A percentile compares a stretch with the other conserved stretches of the same genome.
phyloP scores from a whole-genome alignment of 2,329 filamentous ascomycete species.

The Thielaviopsis punctulata region DNA sequence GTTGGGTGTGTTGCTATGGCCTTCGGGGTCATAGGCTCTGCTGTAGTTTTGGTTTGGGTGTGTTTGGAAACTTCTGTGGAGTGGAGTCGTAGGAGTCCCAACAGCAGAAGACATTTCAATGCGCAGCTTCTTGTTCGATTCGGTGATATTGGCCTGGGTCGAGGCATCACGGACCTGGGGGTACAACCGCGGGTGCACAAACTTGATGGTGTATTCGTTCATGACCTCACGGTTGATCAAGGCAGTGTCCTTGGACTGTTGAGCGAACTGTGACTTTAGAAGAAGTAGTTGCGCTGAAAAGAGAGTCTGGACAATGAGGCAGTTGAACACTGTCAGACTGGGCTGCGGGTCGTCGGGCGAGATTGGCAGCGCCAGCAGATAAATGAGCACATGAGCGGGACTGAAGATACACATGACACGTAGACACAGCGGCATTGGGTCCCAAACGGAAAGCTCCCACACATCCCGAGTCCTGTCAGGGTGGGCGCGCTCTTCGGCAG shows the following conservation, averaged over 20 bases:
- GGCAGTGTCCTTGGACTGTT: slow-evolving; percentile 69
- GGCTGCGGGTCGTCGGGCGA: slow-evolving; percentile 58
- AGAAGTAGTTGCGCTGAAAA: slow-evolving; percentile 63
- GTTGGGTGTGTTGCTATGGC: slow-evolving; percentile 17
- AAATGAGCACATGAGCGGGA: slow-evolving; percentile 79
- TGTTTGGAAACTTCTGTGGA: slow-evolving; percentile 63
- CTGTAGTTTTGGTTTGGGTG: slow-evolving; percentile 72
- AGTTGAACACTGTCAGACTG: slow-evolving; percentile 71
- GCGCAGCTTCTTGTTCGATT: slow-evolving; percentile 24
- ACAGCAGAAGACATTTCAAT: slow-evolving; percentile 17
- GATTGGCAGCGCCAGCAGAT: slow-evolving; percentile 74
- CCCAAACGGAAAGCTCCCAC: slow-evolving; percentile 90
- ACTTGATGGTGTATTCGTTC: slow-evolving; percentile 92
- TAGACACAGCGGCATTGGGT: slow-evolving; percentile 70
- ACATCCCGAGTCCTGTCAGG: slow-evolving; percentile 72
- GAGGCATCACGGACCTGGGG: slow-evolving; percentile 61
- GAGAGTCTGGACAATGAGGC: slow-evolving; percentile 56
- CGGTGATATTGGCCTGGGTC: slow-evolving; percentile 51
- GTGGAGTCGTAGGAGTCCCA: slow-evolving; percentile 39
- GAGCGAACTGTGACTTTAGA: slow-evolving; percentile 56
- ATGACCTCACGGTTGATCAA: slow-evolving; percentile 84
- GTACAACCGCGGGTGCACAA: slow-evolving; percentile 77
- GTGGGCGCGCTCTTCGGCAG: slow-evolving; percentile 68
- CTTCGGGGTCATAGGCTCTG: slow-evolving; percentile 53
- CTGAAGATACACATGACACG: slow-evolving; percentile 81